Evolutionary conservation across 495 filamentous ascomycete species (phyloP), one percentile per base, ranked within the genome.

Genomic region (Lasiosphaeriaceae sp.): DNA sequence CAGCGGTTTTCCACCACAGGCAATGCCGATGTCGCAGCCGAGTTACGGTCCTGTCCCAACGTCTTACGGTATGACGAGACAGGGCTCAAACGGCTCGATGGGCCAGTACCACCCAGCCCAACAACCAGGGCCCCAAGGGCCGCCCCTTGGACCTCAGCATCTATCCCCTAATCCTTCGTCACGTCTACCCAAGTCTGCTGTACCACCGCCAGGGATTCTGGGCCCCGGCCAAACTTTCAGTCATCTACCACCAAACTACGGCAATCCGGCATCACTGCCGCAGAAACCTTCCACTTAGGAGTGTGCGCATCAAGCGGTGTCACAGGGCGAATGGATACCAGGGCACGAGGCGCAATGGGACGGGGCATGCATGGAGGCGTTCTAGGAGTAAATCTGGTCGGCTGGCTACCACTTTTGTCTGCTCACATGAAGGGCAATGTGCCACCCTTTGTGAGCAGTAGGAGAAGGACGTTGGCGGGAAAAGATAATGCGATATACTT

Each of bases 191-290:
- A 72, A 74, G 49, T 46, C 64, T 23, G 55, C 53, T 24, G 64
- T 64, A 17, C 39, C 39, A 16, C 39, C 71, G 9, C 65, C 62
- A 14, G 68, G 64, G 17, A 59, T 59, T 39, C 56, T 64, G 11
- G 67, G 66, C 11, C 65, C 65, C 9, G 61, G 60, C 39, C 76
- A 75, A 59, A 54, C 63, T 0, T 79, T 71, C 49, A 69, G 70
- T 57, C 80, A 81, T 61, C 72, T 82, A 50, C 75, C 26, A 31
- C 26, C 79, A 39, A 77, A 74, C 48, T 83, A 79, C 64, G 80
- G 80, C 48, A 82, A 82, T 58, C 75, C 78, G 29, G 79, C 79
- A 19, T 76, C 77, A 31, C 66, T 83, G 54, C 80, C 80, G 55
- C 80, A 81, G 60, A 83, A 83, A 65, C 80, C 80, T 57, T 73